Conservation (phyloP, 2,329 filamentous ascomycete genomes). For the Amesomyces nigricolor region DNA sequence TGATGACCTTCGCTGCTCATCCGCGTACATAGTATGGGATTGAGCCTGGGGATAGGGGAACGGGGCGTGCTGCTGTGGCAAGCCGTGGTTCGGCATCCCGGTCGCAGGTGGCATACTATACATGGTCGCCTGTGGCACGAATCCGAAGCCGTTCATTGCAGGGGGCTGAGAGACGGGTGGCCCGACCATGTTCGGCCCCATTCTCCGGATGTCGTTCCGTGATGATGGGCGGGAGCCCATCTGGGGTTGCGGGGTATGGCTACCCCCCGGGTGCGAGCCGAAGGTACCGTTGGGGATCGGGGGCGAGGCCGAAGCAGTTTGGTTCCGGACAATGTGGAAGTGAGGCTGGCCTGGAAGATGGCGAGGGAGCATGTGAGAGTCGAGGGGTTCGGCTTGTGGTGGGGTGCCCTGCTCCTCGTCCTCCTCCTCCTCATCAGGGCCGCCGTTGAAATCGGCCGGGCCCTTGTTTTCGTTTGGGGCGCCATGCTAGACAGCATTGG, state of each 20-base stretch:
- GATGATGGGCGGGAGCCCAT: slow-evolving; percentile 72
- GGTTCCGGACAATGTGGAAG: slow-evolving; percentile 71
- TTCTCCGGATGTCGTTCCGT: slow-evolving; percentile 69
- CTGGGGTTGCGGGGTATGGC: slow-evolving; percentile 73
- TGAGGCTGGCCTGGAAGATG: slow-evolving; percentile 61
- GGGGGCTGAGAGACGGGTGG: slow-evolving; percentile 55
- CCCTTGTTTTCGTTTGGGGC: slow-evolving; percentile 94
- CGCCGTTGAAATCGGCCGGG: slow-evolving; percentile 82
- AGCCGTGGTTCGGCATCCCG: slow-evolving; percentile 33
- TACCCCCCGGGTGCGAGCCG: slow-evolving; percentile 51
- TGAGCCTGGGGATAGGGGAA: slow-evolving; percentile 32
- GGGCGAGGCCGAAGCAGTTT: slow-evolving; percentile 80
- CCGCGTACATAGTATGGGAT: slow-evolving; percentile 53
- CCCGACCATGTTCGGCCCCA: slow-evolving; percentile 65
- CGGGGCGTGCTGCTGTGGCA: slow-evolving; percentile 37
- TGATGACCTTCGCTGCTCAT: slow-evolving; percentile 69
- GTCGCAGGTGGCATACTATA: slow-evolving; percentile 45
- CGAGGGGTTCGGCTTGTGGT: slow-evolving; percentile 57
- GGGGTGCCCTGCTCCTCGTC: slow-evolving; percentile 71
- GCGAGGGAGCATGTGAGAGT: slow-evolving; percentile 59
- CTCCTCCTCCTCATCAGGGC: slow-evolving; percentile 79
- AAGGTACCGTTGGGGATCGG: slow-evolving; percentile 74
- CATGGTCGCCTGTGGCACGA: slow-evolving; percentile 79
- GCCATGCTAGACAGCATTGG: slow-evolving; percentile 62
- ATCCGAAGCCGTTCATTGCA: slow-evolving; percentile 65